Conservation (phyloP, 345 rosid genomes). For the Eucalyptus regnans region DNA sequence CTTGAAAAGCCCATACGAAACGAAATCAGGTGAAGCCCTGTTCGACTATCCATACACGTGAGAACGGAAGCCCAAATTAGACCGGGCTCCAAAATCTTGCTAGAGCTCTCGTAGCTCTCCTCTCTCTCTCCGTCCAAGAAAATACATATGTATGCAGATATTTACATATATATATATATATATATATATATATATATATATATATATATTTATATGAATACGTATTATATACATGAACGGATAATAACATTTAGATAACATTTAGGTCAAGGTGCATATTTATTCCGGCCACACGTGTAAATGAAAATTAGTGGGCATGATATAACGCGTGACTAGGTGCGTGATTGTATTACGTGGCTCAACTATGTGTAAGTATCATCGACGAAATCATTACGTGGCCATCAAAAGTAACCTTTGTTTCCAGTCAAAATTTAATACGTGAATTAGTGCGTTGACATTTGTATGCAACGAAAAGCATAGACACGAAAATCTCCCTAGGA, state of each 20-base stretch:
- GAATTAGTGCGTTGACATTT: neutral
- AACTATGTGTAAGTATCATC: neutral
- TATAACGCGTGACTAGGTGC: neutral
- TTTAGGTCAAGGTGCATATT: neutral
- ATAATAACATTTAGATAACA: neutral
- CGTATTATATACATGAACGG: neutral
- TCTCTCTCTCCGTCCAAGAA: neutral
- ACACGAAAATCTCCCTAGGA: fast-evolving
- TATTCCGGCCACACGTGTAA: neutral
- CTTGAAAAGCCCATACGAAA: neutral
- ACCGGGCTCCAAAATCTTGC: neutral
- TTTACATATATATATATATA: neutral
- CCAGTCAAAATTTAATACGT: neutral
- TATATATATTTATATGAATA: too few relatives aligned
- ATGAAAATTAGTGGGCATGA: neutral
- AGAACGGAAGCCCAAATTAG: neutral
- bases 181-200: too few relatives aligned
- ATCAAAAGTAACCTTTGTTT: neutral
- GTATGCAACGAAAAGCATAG: neutral
- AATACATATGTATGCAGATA: neutral
- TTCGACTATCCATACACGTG: neutral
- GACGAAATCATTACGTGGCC: neutral
- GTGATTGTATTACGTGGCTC: neutral
- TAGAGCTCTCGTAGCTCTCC: neutral
- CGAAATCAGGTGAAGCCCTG: neutral